Percentiles rank a stretch among this genome's conserved stretches.
Evolutionary conservation across 345 rosid species (phyloP).

Genomic region (Camelina neglecta): DNA sequence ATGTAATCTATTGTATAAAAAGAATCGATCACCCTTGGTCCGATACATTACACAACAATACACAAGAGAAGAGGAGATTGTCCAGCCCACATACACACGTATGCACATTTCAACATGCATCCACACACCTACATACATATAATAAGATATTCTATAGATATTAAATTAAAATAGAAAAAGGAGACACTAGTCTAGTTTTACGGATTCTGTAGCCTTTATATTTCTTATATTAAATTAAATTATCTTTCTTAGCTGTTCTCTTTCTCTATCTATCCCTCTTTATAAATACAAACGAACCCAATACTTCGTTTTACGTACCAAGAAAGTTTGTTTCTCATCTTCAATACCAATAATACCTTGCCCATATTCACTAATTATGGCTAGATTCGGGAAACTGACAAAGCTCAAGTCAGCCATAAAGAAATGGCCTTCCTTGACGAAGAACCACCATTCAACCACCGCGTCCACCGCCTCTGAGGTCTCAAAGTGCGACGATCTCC

Average conservation of each 20-base stretch:
- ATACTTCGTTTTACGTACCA: constrained; percentile 31
- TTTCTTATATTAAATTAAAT: too few relatives aligned
- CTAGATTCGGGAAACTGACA: constrained; percentile 65
- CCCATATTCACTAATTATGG: constrained; percentile 38
- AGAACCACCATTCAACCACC: constrained; percentile 38
- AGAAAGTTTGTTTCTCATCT: constrained; percentile 22
- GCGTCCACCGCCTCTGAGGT: constrained; percentile 2
- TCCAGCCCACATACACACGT: constrained; percentile 24
- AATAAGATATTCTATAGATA: not conserved
- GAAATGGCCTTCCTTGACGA: constrained; percentile 74
- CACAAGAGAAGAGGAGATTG: constrained; percentile 24
- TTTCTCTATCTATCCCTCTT: constrained; percentile 5
- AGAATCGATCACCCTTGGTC: constrained; percentile 8
- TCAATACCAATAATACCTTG: not conserved
- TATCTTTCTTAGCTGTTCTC: constrained; percentile 55
- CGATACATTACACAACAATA: constrained; percentile 28
- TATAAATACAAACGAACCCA: constrained; percentile 45
- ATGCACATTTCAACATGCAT: constrained; percentile 36
- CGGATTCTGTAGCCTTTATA: constrained; percentile 25
- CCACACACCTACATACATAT: not conserved
- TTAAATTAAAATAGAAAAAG: not conserved
- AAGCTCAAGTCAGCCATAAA: constrained; percentile 86
- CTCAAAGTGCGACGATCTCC: constrained; percentile 43
- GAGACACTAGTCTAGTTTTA: constrained; percentile 24
- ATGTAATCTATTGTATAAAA: constrained; percentile 23